Evolutionary conservation across 805 yeast genomes (phyloP).

Genomic region (Saccharomycopsis guyanensis): DNA sequence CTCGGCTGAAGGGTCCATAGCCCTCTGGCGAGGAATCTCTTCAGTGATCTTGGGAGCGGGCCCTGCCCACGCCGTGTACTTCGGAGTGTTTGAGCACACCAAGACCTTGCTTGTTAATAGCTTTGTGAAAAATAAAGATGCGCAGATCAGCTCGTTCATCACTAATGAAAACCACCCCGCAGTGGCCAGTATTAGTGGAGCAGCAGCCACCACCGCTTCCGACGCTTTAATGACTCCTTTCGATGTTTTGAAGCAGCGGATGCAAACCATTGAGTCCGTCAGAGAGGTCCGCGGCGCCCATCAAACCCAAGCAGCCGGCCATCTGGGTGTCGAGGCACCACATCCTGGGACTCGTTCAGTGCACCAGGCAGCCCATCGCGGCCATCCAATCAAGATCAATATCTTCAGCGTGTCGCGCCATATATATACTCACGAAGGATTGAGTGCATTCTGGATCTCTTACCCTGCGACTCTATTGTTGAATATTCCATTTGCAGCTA

Average conservation of each 20-base stretch:
- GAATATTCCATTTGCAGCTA: conserved; percentile 91
- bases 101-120: conserved; percentile 43
- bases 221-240: conserved; percentile 98
- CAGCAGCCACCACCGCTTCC: conserved; percentile 84
- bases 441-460: conserved; percentile 79
- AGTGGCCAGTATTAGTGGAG: conserved; percentile 82
- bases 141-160: conserved; percentile 28
- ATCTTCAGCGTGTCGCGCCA: conserved; percentile 34
- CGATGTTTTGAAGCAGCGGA: conserved; percentile 90
- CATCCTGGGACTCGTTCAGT: too few species aligned
- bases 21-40: conserved; percentile 90
- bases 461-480: conserved; percentile 91
- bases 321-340: background rate
- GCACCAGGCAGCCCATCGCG: too few species aligned
- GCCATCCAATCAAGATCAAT: conserved; percentile 10
- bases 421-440: conserved; percentile 56
- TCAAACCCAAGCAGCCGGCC: conserved; percentile 5
- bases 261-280: conserved; percentile 47
- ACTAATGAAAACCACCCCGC: conserved; percentile 69
- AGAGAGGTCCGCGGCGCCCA: conserved; percentile 20
- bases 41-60: conserved; percentile 97
- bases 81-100: conserved; percentile 84
- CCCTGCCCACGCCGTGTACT: conserved; percentile 96
- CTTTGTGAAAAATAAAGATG: background rate
- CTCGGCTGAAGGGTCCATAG: conserved; percentile 80